phyloP scores from a whole-genome alignment of 768 basidiomycete species.

The Boletus speciosus region DNA sequence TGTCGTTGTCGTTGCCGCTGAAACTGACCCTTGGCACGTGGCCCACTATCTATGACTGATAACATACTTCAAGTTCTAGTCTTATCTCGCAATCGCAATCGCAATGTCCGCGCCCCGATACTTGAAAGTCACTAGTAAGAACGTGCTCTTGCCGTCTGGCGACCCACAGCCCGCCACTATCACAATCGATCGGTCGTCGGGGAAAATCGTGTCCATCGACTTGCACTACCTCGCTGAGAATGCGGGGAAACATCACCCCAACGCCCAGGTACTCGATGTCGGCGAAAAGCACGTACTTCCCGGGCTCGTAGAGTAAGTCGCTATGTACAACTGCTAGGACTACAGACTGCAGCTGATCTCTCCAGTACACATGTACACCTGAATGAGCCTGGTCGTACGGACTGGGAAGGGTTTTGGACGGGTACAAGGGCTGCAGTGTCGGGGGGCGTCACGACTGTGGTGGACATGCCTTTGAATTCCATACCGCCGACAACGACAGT shows the following conservation, averaged over 20 bases:
- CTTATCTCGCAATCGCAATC: slow-evolving; percentile 1
- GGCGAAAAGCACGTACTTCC: slow-evolving; percentile 63
- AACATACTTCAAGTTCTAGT: not conserved
- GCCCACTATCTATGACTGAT: not conserved
- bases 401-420: slow-evolving; percentile 93
- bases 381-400: slow-evolving; percentile 89
- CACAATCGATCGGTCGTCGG: slow-evolving; percentile 50
- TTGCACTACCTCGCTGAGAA: slow-evolving; percentile 31
- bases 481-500: slow-evolving; percentile 94
- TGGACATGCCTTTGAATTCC: slow-evolving; percentile 98
- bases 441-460: slow-evolving; percentile 91
- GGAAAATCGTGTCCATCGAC: slow-evolving; percentile 56
- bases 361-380: slow-evolving; percentile 85
- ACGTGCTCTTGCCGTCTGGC: slow-evolving; percentile 52
- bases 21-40: slow-evolving; percentile 7
- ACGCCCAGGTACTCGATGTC: slow-evolving; percentile 49
- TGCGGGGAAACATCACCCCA: slow-evolving; percentile 18
- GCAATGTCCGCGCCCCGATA: slow-evolving; percentile 12
- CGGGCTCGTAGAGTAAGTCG: slow-evolving; percentile 72
- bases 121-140: slow-evolving; percentile 49
- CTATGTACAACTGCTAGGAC: not conserved
- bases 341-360: not conserved
- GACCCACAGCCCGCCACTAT: slow-evolving; percentile 63
- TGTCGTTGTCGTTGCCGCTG: slow-evolving; percentile 1
- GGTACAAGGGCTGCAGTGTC: slow-evolving; percentile 89